Evolutionary conservation across 2,329 filamentous ascomycete genomes (phyloP), one percentile per base, ranked within the genome.

Genomic region (Fusarium phyllophilum): DNA sequence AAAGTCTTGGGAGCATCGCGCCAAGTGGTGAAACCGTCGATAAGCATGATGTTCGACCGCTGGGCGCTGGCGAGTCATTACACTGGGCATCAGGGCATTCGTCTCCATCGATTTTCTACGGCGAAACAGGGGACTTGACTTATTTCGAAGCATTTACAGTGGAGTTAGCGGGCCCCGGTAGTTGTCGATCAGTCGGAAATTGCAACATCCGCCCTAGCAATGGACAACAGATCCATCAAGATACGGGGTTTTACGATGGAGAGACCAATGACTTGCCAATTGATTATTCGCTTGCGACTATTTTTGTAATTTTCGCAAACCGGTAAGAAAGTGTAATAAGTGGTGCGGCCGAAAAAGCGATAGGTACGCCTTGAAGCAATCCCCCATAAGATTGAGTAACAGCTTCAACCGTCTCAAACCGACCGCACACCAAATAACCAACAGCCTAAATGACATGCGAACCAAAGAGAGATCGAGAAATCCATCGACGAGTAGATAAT

Each of bases 171-270:
- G 52, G 36, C 42, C 31, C 34, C 24, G 36, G 56, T 39, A 68
- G 48, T 18, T 54, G 64, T 68, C 64, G 66, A 68, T 68, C 64
- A 29, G 42, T 62, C 66, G 63, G 66, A 68, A 34, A 52, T 68
- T 68, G 55, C 56, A 62, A 42, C 42, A 54, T 34, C 63, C 63
- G 64, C 44, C 38, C 42, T 39, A 41, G 41, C 22, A 44, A 66
- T 38, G 20, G 36, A 26, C 36, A 62, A 15, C n/a, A 68, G 39
- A 36, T 33, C 34, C 45, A 22, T 33, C 4, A 11, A 42, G 41
- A 13, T 46, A 42, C 18, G 51, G 38, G 20, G 34, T 39, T 34
- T 34, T 44, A 34, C 5, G 5, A 31, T 34, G 7, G 8, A 39
- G 41, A 18, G 4, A 15, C 64, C 46, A 62, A 46, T 46, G 13